Base-by-base conservation (phyloP, 371 early-diverging fungal species). In the Mucor saturninus region DNA sequence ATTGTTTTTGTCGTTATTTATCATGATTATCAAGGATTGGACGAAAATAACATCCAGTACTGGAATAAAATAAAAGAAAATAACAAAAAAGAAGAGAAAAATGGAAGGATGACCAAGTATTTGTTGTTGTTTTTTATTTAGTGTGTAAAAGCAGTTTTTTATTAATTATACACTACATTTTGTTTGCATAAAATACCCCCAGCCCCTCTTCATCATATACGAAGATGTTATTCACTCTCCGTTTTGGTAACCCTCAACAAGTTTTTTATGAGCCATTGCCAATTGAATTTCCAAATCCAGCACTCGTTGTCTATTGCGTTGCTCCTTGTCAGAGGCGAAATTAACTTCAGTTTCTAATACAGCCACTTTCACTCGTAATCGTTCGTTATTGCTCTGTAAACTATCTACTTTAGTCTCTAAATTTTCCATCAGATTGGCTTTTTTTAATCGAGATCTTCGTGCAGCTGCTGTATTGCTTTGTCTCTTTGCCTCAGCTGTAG, bases 401-500 rank as follows among this genome's bases (percentile, higher is more conserved):
- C 84, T 81, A 2, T 74, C 73, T n/a, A 91, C 91, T 60, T 84
- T 80, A 42, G 58, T 62, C 75, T 95, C 95, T 28, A 95, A 86
- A 28, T 85, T 74, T 62, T 91, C 91, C 67, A 95, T 83, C 57
- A 84, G 83, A 50, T 82, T 76, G 40, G 88, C 79, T 83, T 93
- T 95, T 68, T 90, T 86, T 56, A 86, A 77, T 40, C 96, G 91
- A 28, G 92, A 92, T 63, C 95, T 91, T 35, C 95, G 88, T 26
- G 96, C 96, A 4, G 96, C 95, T 64, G 93, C 94, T 8, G 94
- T 95, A 79, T 95, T 95, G 73, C 89, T 89, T 59, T 84, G 83
- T 51, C 91, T 87, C 75, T 91, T 91, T 30, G 83, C 64, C 70
- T 65, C 59, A 5, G 48, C 39, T 11, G 59, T 39, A 15, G 43